phyloP scores from a whole-genome alignment of 306 rosid genomes.

The Carpinus fangiana region DNA sequence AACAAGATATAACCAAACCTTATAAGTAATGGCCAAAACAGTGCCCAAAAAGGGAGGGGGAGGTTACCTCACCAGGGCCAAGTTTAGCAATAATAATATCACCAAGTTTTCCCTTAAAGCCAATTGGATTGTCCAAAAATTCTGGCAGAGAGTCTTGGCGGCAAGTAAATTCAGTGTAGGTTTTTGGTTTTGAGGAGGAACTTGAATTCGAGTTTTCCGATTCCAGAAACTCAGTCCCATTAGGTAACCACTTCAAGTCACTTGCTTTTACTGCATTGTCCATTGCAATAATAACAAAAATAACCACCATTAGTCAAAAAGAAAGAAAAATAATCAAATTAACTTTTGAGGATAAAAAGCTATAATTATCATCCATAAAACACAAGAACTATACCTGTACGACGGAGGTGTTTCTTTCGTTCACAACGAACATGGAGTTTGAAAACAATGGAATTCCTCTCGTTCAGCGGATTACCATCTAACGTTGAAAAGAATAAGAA shows the following conservation, averaged over 20 bases:
- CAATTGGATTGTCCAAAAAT: constrained; percentile 54
- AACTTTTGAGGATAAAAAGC: neutral
- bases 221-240: constrained; percentile 68
- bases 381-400: constrained; percentile 47
- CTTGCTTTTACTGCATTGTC: constrained; percentile 68
- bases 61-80: constrained; percentile 82
- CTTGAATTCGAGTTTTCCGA: constrained; percentile 47
- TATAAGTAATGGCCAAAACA: constrained; percentile 6
- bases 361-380: constrained; percentile 8
- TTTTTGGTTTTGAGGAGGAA: constrained; percentile 57
- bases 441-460: constrained; percentile 88
- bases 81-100: constrained; percentile 79
- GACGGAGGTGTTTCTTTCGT: constrained; percentile 43
- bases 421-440: constrained; percentile 65
- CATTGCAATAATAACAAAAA: constrained; percentile 27
- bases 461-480: constrained; percentile 66
- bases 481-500: constrained; percentile 15
- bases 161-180: constrained; percentile 79
- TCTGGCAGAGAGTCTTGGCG: constrained; percentile 69
- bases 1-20: neutral
- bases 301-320: neutral
- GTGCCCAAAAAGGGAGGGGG: neutral
- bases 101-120: constrained; percentile 30
- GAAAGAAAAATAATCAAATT: neutral
- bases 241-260: constrained; percentile 75